These are phyloP conservation scores for Apocynum venetum DNA, from an alignment of 257 asterid species.

Conservation along the genomic window DNA sequence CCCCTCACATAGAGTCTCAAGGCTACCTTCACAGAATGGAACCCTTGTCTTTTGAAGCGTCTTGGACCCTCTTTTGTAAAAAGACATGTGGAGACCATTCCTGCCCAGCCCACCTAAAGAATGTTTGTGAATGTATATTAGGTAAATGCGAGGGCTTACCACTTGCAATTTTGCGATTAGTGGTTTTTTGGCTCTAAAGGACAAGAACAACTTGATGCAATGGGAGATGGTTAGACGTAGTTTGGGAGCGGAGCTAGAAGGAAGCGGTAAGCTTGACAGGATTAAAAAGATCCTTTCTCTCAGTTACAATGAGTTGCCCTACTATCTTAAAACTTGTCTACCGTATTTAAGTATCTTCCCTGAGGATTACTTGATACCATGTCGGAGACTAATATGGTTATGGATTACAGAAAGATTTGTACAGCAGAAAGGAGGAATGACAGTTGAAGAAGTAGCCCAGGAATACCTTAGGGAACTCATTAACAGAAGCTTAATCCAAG, in stretches of 20 bases:
- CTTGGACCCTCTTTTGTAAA: constrained; percentile 22
- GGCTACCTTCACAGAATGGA: constrained; percentile 14
- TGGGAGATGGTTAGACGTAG: constrained; percentile 18
- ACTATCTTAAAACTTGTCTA: constrained; percentile 25
- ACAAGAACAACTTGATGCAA: constrained; percentile 10
- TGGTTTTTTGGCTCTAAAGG: constrained; percentile 25
- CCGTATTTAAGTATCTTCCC: constrained; percentile 28
- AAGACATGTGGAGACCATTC: constrained; percentile 8
- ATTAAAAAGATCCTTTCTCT: constrained; percentile 17
- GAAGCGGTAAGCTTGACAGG: constrained; percentile 12
- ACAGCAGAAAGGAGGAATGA: constrained; percentile 10
- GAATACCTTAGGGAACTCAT: constrained; percentile 23
- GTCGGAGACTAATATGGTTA: constrained; percentile 11
- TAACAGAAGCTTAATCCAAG: constrained; percentile 30
- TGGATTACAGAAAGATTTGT: constrained; percentile 41
- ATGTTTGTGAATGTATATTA: constrained; percentile 11
- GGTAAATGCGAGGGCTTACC: constrained; percentile 27
- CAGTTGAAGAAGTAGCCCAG: constrained; percentile 25
- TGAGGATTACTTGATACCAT: constrained; percentile 12
- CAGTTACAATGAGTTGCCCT: constrained; percentile 26
- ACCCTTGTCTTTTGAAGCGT: constrained; percentile 20
- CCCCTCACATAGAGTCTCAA: constrained; percentile 8
- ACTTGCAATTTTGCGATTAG: constrained; percentile 23
- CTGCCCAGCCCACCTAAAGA: constrained; percentile 15
- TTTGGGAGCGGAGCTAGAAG: constrained; percentile 19